A percentile compares a stretch with the other conserved stretches of the same genome.
These are phyloP conservation scores for Eremochloa ophiuroides DNA, from an alignment of 176 grass and related monocot genomes.

Conservation along the genomic window DNA sequence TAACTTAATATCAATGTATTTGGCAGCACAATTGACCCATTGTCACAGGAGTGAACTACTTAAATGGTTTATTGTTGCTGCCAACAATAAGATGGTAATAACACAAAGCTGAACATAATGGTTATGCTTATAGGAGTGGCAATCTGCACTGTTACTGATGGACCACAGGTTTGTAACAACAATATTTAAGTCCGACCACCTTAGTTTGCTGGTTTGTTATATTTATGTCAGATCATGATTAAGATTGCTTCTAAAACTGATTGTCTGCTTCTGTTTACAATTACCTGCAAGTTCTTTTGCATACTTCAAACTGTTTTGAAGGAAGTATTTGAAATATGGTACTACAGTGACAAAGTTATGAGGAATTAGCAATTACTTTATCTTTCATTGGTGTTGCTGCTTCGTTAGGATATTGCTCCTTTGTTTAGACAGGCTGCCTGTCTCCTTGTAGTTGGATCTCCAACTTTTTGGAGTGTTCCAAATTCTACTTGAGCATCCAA, in stretches of 20 bases:
- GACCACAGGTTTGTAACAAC: constrained; percentile 4
- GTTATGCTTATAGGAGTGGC: constrained; percentile 10
- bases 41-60: too few relatives aligned
- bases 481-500: not conserved
- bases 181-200: not conserved
- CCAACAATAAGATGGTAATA: too few relatives aligned
- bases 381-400: not conserved
- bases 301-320: not conserved
- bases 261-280: not conserved
- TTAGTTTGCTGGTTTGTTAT: not conserved
- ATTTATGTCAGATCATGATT: not conserved
- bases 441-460: too few relatives aligned
- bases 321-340: not conserved
- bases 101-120: constrained; percentile 12
- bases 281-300: not conserved
- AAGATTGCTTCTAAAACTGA: not conserved
- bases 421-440: not conserved
- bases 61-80: too few relatives aligned
- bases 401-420: not conserved
- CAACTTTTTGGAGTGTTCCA: not conserved
- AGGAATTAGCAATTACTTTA: not conserved
- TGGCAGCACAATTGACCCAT: too few relatives aligned
- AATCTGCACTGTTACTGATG: not conserved
- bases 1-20: too few relatives aligned
- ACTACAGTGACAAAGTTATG: not conserved